Evolutionary conservation across 352 stramenopile genomes (phyloP), one percentile per base, ranked within the genome.

Genomic region (Pythium aristosporum): DNA sequence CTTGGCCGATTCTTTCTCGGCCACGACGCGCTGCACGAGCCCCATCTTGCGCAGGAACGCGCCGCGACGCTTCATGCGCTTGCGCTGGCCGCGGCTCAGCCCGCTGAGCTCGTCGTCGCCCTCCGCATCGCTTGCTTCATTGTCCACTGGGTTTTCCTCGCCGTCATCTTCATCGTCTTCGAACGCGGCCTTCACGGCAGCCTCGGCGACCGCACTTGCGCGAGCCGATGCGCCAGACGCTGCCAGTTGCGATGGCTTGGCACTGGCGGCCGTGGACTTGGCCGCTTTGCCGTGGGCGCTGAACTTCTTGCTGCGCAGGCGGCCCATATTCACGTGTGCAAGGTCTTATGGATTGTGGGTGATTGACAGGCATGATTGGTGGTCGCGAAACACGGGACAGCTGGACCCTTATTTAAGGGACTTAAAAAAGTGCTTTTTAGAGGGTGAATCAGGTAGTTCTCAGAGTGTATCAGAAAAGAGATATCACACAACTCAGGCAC

Each of bases 41-140:
- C 85, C 87, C 83, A 94, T 94, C 69, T 95, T 95, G 57, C 81
- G 82, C 75, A 94, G 80, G 67, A 95, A 94, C 56, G 87, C 85
- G 15, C 71, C 71, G 15, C 87, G 87, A 5, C 85, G 82, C 68
- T 94, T 95, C 43, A 92, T 76, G 1, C 87, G 87, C 60, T 95
- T 95, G 67, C 87, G 82, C 63, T 95, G 87, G 1, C 87, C 87
- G 30, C 87, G 86, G 51, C 86, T 95, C 53, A 92, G 69, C 30
- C 75, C 68, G 28, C 54, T 54, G 12, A 59, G 59, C n/a, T 73
- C 74, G 6, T 63, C 61, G 30, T 49, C 59, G 4, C 68, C 72
- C 34, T 64, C 63, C 13, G 64, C 66, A 20, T 72, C 72, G 13
- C 85, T 32, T n/a, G 32, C 57, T 9, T 65, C 50, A 63, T 84